Evolutionary conservation across 1,139 yeast species (phyloP).

Genomic region (Pichia sp.): DNA sequence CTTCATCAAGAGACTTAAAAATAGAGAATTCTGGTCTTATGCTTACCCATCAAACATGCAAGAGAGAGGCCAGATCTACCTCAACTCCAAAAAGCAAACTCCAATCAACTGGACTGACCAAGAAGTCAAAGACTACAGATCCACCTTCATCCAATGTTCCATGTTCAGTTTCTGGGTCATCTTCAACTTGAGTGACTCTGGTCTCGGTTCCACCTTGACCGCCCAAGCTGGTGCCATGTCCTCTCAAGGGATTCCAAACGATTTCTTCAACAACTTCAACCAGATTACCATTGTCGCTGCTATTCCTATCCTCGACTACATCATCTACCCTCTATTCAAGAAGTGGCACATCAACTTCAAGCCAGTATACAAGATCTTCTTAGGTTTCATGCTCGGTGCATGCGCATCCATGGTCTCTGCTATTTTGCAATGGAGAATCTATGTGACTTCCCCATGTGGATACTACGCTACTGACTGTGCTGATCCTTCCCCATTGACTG

Average conservation of each 20-base stretch:
- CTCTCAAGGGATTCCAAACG: conserved; percentile 65
- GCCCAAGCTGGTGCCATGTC: conserved; percentile 67
- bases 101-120: conserved; percentile 50
- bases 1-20: conserved; percentile 40
- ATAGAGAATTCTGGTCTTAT: conserved; percentile 50
- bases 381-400: conserved; percentile 72
- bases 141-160: conserved; percentile 55
- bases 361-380: conserved; percentile 40
- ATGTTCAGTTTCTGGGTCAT: conserved; percentile 58
- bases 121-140: conserved; percentile 58
- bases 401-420: conserved; percentile 77
- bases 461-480: conserved; percentile 47
- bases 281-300: conserved; percentile 61
- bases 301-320: conserved; percentile 57
- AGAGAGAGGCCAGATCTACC: conserved; percentile 39
- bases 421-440: conserved; percentile 72
- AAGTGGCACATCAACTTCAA: conserved; percentile 44
- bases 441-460: conserved; percentile 76
- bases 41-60: conserved; percentile 50
- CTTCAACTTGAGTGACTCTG: conserved; percentile 60
- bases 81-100: conserved; percentile 30
- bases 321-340: conserved; percentile 54
- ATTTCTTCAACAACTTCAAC: conserved; percentile 63
- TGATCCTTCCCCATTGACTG: conserved; percentile 47
- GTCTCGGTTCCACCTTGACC: conserved; percentile 57